phyloP scores from a whole-genome alignment of 176 grass and related monocot genomes.

The Carex parvula region DNA sequence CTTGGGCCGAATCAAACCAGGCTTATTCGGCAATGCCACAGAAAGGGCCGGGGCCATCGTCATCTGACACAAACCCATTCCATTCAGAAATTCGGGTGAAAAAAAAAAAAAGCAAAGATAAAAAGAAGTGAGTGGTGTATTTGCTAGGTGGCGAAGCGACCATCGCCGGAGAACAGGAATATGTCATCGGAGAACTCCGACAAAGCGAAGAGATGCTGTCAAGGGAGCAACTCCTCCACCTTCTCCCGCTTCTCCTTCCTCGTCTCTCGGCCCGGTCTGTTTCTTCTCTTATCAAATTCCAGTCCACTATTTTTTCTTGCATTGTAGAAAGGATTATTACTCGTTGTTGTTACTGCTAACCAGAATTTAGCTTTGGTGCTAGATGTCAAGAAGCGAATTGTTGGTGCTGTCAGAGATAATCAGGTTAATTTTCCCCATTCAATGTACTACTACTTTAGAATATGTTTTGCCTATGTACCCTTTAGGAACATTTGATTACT shows the following conservation, averaged over 20 bases:
- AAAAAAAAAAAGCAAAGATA: constrained; percentile 5
- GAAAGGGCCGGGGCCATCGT: neutral
- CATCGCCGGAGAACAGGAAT: neutral
- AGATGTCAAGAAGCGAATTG: constrained; percentile 67
- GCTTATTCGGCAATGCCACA: no score
- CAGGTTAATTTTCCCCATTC: constrained; percentile 29
- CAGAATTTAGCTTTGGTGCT: neutral
- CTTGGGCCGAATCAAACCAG: no score
- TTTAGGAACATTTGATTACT: neutral
- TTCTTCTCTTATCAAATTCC: neutral
- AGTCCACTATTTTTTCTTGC: neutral
- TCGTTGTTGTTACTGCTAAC: neutral
- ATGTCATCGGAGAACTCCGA: constrained; percentile 16
- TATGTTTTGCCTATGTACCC: neutral
- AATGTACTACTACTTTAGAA: neutral
- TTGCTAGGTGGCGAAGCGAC: neutral
- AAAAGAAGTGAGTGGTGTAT: neutral
- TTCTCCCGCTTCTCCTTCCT: constrained; percentile 65
- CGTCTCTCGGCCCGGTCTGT: constrained; percentile 52
- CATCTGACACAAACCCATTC: neutral
- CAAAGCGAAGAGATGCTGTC: constrained; percentile 46
- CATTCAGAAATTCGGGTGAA: neutral
- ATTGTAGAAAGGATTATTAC: neutral
- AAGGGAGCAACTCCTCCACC: constrained; percentile 56
- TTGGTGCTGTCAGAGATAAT: constrained; percentile 66